Base-by-base conservation (phyloP, 2,329 filamentous ascomycete genomes). In the Nakataea oryzae region DNA sequence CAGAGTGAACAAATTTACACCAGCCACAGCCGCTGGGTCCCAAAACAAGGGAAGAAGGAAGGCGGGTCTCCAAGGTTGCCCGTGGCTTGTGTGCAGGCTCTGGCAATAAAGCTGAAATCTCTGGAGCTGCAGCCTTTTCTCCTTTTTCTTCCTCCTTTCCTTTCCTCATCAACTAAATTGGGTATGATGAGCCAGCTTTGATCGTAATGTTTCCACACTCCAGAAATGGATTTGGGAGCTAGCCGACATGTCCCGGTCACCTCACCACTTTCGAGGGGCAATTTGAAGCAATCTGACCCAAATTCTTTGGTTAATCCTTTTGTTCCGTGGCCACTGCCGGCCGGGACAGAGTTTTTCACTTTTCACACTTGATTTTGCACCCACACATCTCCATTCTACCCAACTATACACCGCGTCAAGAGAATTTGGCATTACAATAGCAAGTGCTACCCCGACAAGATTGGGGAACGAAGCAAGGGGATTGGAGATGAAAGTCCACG, bases 111-210 rank as follows among this genome's bases (percentile, higher is more conserved):
- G 21, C 21, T 8, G 50, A 60, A 60, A 41, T 60, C 28, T 60
- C 28, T 17, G 27, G 26, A 32, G 29, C 29, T 12, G 17, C 28
- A 21, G 26, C 41, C 28, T 67, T 66, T 65, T 61, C 60, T 54
- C 63, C 61, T 57, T 63, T 61, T 61, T 67, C 62, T 66, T 65
- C 66, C 61, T 66, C 65, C 65, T 67, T 74, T 78, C 76, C 76
- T 73, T 77, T 82, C 80, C 76, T 73, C 75, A 84, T 75, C 86
- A 90, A 91, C 87, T 91, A 91, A 85, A 84, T 83, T 86, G 87
- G 86, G 84, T 74, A 80, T 88, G 88, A 92, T 83, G 88, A 89
- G 86, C 79, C 79, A 81, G 84, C 82, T 81, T 81, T 74, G 72
- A 81, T 76, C 74, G 77, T 74, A 86, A 82, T 76, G 76, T 74